Evolutionary conservation across 2,329 filamentous ascomycete genomes (phyloP).

Genomic region (Cadophora gregata): DNA sequence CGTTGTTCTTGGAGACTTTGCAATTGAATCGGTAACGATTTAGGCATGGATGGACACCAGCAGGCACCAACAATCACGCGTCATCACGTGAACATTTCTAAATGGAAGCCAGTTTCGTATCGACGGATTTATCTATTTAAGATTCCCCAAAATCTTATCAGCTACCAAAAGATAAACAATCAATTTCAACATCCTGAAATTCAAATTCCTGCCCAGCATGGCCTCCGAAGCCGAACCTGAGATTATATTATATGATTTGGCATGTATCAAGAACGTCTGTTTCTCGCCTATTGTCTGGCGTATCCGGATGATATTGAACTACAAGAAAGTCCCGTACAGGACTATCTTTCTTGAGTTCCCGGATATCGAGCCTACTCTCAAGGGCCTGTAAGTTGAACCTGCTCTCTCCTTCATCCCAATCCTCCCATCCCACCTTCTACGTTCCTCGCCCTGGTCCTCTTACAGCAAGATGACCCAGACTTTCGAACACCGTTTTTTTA

Average conservation of each 20-base stretch:
- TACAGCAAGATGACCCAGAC: too few species aligned
- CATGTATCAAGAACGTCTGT: slow-evolving; percentile 48
- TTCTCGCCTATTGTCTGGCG: slow-evolving; percentile 52
- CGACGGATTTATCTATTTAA: neutral
- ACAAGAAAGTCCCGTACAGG: slow-evolving; percentile 49
- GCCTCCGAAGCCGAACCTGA: slow-evolving; percentile 41
- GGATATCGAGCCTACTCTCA: slow-evolving; percentile 51
- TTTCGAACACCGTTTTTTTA: too few species aligned
- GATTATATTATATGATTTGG: slow-evolving; percentile 50
- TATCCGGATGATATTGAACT: slow-evolving; percentile 52
- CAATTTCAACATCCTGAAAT: too few species aligned
- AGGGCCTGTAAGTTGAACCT: slow-evolving; percentile 45
- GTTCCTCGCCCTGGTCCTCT: too few species aligned
- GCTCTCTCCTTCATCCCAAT: too few species aligned
- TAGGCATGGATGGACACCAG: neutral
- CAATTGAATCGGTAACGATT: neutral
- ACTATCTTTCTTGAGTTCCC: slow-evolving; percentile 52
- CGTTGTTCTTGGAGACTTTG: neutral
- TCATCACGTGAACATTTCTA: neutral
- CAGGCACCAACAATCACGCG: neutral
- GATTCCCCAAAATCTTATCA: neutral
- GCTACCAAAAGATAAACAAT: too few species aligned
- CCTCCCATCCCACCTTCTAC: neutral
- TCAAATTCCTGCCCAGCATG: neutral
- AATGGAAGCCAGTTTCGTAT: too few species aligned